These are phyloP conservation scores for Pseudocercospora fijiensis DNA, from an alignment of 2,329 filamentous ascomycete genomes.

Conservation along the genomic window DNA sequence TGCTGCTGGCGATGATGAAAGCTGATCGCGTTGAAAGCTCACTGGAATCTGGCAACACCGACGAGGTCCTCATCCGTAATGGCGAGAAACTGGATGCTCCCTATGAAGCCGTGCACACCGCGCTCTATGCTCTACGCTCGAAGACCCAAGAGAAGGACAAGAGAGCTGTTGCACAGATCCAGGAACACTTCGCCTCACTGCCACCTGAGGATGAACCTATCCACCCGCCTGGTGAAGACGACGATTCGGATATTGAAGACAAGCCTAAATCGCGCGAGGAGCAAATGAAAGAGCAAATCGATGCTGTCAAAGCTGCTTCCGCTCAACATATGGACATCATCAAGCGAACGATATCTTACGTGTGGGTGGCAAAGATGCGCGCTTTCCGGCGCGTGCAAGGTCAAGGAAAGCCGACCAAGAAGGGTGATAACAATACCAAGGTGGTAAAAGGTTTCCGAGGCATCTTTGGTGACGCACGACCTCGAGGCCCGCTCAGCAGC, in stretches of 20 bases:
- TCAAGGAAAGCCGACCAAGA: constrained; percentile 59
- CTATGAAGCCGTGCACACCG: constrained; percentile 78
- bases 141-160: constrained; percentile 67
- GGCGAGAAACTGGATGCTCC: constrained; percentile 76
- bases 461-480: constrained; percentile 84
- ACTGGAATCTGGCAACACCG: constrained; percentile 64
- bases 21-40: constrained; percentile 83
- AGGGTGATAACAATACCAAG: constrained; percentile 28
- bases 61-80: constrained; percentile 66
- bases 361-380: constrained; percentile 92
- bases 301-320: constrained; percentile 63
- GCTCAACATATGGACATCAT: constrained; percentile 71
- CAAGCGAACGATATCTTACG: constrained; percentile 82
- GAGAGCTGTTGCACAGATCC: constrained; percentile 57
- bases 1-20: constrained; percentile 82
- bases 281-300: constrained; percentile 55
- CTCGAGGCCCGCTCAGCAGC: constrained; percentile 82
- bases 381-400: constrained; percentile 94
- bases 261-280: constrained; percentile 53
- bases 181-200: constrained; percentile 54
- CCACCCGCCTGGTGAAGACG: constrained; percentile 49
- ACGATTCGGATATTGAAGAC: constrained; percentile 44
- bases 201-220: constrained; percentile 41
- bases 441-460: constrained; percentile 66
- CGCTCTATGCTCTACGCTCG: constrained; percentile 82